A percentile compares a stretch with the other conserved stretches of the same genome.
phyloP scores from a whole-genome alignment of 306 rosid genomes.

The Prunus fruticosa region DNA sequence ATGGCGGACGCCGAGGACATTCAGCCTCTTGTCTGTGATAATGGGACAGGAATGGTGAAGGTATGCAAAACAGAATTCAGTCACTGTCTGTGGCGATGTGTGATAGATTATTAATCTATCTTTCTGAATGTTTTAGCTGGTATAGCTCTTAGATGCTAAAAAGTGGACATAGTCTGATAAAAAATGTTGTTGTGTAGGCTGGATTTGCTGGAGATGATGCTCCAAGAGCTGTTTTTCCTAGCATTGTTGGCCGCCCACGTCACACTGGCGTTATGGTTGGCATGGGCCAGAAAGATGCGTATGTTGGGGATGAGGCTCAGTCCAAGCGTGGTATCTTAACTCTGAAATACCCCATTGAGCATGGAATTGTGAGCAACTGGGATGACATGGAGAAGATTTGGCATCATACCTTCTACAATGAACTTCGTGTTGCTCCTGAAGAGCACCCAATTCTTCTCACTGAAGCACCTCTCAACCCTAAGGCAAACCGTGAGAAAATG shows the following conservation, averaged over 20 bases:
- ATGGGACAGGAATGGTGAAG: constrained; percentile 46
- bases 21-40: constrained; percentile 42
- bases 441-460: constrained; percentile 74
- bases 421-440: constrained; percentile 41
- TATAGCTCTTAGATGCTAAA: not conserved
- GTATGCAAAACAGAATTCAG: not conserved
- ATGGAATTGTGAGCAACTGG: constrained; percentile 80
- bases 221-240: constrained; percentile 41
- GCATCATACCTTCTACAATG: constrained; percentile 42
- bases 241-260: constrained; percentile 41
- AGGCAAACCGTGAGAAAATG: constrained; percentile 63
- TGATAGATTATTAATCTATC: not conserved
- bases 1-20: constrained; percentile 38
- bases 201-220: constrained; percentile 44
- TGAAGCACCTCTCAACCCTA: constrained; percentile 75
- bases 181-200: constrained; percentile 21
- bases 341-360: constrained; percentile 68
- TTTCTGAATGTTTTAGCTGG: not conserved
- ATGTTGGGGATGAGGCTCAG: constrained; percentile 43
- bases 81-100: not conserved
- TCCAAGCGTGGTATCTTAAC: constrained; percentile 40
- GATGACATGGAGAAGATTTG: constrained; percentile 83
- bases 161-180: not conserved
- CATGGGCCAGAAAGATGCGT: constrained; percentile 39
- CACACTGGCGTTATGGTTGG: constrained; percentile 44